Evolutionary conservation across 2,329 filamentous ascomycete genomes (phyloP).

Genomic region (Epichloe festucae): DNA sequence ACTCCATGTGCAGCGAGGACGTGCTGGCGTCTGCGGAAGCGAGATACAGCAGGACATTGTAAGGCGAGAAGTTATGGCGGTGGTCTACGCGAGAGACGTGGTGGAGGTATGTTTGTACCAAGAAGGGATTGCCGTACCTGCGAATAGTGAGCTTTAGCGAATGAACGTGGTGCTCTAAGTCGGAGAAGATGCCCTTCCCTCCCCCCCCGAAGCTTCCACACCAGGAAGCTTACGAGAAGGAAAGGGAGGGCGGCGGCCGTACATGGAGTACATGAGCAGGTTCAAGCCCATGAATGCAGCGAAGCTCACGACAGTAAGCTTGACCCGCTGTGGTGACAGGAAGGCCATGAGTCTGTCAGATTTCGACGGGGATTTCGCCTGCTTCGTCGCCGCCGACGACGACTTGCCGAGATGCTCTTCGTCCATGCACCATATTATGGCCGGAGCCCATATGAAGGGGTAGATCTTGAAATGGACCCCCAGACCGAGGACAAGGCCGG

Average conservation of each 20-base stretch:
- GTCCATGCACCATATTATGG: slow-evolving; percentile 72
- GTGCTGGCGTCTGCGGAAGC: slow-evolving; percentile 49
- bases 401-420: slow-evolving; percentile 27
- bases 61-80: slow-evolving; percentile 95
- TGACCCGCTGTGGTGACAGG: slow-evolving; percentile 40
- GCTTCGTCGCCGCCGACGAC: neutral
- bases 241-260: slow-evolving; percentile 5
- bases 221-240: neutral
- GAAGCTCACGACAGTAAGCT: slow-evolving; percentile 51
- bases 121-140: slow-evolving; percentile 68
- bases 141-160: slow-evolving; percentile 4
- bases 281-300: slow-evolving; percentile 65
- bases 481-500: slow-evolving; percentile 65
- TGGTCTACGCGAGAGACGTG: slow-evolving; percentile 90
- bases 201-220: neutral
- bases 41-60: slow-evolving; percentile 84
- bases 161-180: neutral
- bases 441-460: slow-evolving; percentile 84
- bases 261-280: slow-evolving; percentile 62
- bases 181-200: neutral
- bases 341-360: slow-evolving; percentile 26
- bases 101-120: slow-evolving; percentile 85
- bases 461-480: slow-evolving; percentile 98
- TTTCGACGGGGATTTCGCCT: slow-evolving; percentile 7
- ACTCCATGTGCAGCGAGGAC: slow-evolving; percentile 45